Base-by-base conservation (phyloP, 257 asterid genomes). In the Vinca minor region DNA sequence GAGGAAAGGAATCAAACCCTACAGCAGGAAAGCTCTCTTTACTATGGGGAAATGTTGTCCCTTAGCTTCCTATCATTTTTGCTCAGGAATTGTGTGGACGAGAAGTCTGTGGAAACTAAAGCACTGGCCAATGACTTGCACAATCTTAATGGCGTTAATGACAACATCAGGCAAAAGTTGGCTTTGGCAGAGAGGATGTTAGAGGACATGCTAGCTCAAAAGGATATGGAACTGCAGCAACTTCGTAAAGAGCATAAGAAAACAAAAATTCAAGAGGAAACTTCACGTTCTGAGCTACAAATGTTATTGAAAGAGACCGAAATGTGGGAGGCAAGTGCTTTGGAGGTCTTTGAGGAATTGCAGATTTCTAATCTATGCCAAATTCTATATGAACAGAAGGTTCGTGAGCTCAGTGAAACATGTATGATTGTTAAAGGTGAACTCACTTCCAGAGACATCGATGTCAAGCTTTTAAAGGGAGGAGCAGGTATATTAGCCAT, bases 311-410 rank as follows among this genome's bases (percentile, higher is more conserved):
- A 76, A 23, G 94, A 85, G 81, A 72, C 77, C 58, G 60, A 76
- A 26, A 80, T 67, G 70, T 79, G 82, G 88, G 95, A 89, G 81
- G 52, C 57, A 41, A 76, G 69, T 73, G 84, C 81, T 67, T 72
- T 74, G 38, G 79, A 68, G 46, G 60, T 82, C 49, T 85, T 87
- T 44, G 80, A 83, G 68, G 85, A 89, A 66, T 70, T 89, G 74
- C 90, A 84, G 75, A 63, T 67, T 69, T 82, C 85, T 21, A 76
- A 76, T 70, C 59, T 85, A 69, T 72, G 75, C 66, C 88, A 83
- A 70, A 69, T 82, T 69, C 73, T 89, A 18, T 83, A 83, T 8
- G 91, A 87, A 82, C 90, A 83, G 78, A 93, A 82, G 86, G 74
- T 81, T 73, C 75, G 64, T 55, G 96, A 89, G 79, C 88, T 93